A percentile compares a stretch with the other conserved stretches of the same genome.
phyloP scores from a whole-genome alignment of 2,329 filamentous ascomycete species.

The Fonsecaea nubica region DNA sequence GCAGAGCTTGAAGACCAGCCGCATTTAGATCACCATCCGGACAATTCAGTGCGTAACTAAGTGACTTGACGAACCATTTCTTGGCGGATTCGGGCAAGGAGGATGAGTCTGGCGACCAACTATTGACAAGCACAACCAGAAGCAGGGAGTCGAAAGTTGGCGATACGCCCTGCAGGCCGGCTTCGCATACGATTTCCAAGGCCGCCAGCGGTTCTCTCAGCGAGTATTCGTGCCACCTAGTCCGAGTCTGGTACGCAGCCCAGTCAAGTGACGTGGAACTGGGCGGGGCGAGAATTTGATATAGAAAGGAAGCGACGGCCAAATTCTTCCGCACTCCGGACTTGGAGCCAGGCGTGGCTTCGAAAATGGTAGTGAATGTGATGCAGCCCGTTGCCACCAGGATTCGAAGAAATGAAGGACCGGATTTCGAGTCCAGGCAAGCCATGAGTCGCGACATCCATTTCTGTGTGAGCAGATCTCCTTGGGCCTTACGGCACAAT shows the following conservation, averaged over 20 bases:
- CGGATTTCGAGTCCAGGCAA: slow-evolving; percentile 44
- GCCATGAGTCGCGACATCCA: slow-evolving; percentile 52
- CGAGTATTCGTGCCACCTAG: slow-evolving; percentile 41
- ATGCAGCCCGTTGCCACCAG: slow-evolving; percentile 56
- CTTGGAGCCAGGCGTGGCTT: slow-evolving; percentile 24
- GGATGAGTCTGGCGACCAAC: slow-evolving; percentile 13
- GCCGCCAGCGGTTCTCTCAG: slow-evolving; percentile 43
- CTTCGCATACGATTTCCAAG: slow-evolving; percentile 44
- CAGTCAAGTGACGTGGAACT: slow-evolving; percentile 14
- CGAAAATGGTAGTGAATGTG: slow-evolving; percentile 50
- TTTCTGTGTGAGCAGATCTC: slow-evolving; percentile 51
- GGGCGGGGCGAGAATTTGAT: slow-evolving; percentile 37
- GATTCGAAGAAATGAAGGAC: slow-evolving; percentile 47
- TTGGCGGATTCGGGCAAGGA: slow-evolving; percentile 17
- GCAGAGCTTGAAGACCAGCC: slow-evolving; percentile 38
- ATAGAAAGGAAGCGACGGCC: slow-evolving; percentile 44
- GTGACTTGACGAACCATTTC: slow-evolving; percentile 24
- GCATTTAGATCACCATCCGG: slow-evolving; percentile 7
- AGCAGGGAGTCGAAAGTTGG: slow-evolving; percentile 11
- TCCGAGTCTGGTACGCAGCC: slow-evolving; percentile 29
- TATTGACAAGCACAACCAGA: slow-evolving; percentile 20
- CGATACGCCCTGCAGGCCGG: slow-evolving; percentile 41
- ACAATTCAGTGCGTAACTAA: slow-evolving; percentile 23
- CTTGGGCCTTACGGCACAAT: slow-evolving; percentile 52
- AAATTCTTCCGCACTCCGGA: slow-evolving; percentile 18